Evolutionary conservation across 2,329 filamentous ascomycete genomes (phyloP), one percentile per base, ranked within the genome.

Genomic region (Neonectria punicea): DNA sequence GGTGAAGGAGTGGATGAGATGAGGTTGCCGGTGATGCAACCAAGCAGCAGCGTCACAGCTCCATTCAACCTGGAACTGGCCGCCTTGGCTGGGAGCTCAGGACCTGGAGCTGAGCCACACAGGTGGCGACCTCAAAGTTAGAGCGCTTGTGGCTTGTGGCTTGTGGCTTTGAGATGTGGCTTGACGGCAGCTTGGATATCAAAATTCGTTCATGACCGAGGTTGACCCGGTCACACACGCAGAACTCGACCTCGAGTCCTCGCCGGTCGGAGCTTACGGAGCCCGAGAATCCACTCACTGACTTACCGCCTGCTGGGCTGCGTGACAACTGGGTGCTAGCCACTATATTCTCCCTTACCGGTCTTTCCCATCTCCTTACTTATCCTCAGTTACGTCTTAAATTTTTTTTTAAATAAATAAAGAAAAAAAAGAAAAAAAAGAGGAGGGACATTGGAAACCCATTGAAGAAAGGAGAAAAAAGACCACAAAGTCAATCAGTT

Each of bases 11-110:
- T 61, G 62, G 71, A 68, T 71, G 66, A 63, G 68, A 73, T 69
- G 69, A 70, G 63, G 68, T 72, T 65, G 70, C 58, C 74, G 72
- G 74, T 75, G 73, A 75, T 75, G 74, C 70, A 75, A 73, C 73
- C 70, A 67, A 69, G 71, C 67, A 64, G 69, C 66, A 73, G 71
- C 71, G 70, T 72, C 71, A 73, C 64, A 72, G 59, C 59, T 59
- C 55, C 51, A 43, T 60, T 62, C 61, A 58, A 68, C 60, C 43
- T 67, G 67, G 61, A 73, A 61, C 57, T 20, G 39, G n/a, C 39
- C 34, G 34, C 34, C 34, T 16, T 61, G 22, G 61, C 36, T 43
- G 54, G 51, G 57, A 65, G 61, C 65, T 69, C 34, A 49, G 49
- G 44, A 51, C 34, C 55, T 54, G 36, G 50, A 36, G 56, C 56